Base-by-base conservation (phyloP, 83 land plant species). In the Thuja plicata region DNA sequence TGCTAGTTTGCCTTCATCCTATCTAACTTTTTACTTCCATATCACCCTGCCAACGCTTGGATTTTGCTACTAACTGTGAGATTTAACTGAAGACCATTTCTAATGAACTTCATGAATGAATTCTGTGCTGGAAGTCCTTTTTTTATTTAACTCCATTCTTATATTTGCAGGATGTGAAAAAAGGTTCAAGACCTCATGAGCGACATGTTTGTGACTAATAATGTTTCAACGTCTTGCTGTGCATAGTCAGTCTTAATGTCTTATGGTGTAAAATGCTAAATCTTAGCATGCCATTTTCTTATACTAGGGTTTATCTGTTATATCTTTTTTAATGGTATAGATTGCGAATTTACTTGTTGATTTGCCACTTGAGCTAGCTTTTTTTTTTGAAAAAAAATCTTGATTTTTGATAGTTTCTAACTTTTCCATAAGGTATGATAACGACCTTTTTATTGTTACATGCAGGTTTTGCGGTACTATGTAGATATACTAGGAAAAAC, bases 381-480 rank as follows among this genome's bases (percentile, higher is more conserved):
- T 34, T 34, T 48, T 0, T 48, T 19, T 87, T 0, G 13, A 21
- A 38, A 38, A 38, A 38, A 38, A 77, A 50, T 45, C 50, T 76
- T 88, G 3, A 13, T 70, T 34, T 35, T 7, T 85, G 34, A 16
- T 5, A 38, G 32, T 41, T 10, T 87, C 45, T 35, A 17, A 38
- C 16, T 43, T 43, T 11, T 41, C 30, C 19, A 7, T 87, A 17
- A 89, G 1, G 41, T 88, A 27, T 88, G 57, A 24, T 81, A 79
- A 60, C 60, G 55, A 43, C 48, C 77, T 30, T n/a, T 46, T 41
- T 83, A 13, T 41, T 74, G 3, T 74, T 52, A 87, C 19, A 13
- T 76, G 71, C 91, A 95, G 96, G 91, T 95, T 86, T 92, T 95
- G 38, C 91, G 88, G 43, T 89, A 90, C 77, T 95, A 93, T 89